phyloP scores from a whole-genome alignment of 2,329 filamentous ascomycete species.

The Davidsoniella neocaledoniae region DNA sequence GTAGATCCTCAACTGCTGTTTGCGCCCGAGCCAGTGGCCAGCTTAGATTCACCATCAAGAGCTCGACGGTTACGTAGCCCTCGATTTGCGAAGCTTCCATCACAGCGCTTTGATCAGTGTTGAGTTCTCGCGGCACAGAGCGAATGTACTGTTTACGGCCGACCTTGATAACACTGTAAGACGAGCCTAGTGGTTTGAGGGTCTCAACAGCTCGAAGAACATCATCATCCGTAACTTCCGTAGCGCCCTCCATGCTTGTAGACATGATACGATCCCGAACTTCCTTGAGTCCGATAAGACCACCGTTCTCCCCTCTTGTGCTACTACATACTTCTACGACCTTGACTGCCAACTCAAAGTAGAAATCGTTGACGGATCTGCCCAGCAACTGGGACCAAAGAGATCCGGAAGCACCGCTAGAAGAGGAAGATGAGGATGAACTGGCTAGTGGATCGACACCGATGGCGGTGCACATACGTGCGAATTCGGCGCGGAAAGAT shows the following conservation, averaged over 20 bases:
- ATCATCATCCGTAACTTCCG: conserved; percentile 81
- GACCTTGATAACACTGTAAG: conserved; percentile 70
- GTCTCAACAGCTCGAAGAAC: conserved; percentile 78
- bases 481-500: conserved; percentile 88
- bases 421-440: conserved; percentile 20
- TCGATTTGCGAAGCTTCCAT: conserved; percentile 81
- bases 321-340: conserved; percentile 84
- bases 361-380: conserved; percentile 89
- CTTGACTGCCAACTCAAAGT: conserved; percentile 91
- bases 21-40: conserved; percentile 77
- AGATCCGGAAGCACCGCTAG: conserved; percentile 38
- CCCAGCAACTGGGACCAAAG: conserved; percentile 91
- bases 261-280: conserved; percentile 59
- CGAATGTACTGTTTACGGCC: conserved; percentile 77
- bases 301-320: conserved; percentile 80
- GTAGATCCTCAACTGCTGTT: conserved; percentile 78
- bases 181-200: conserved; percentile 70
- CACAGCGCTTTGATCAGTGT: conserved; percentile 82
- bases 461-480: conserved; percentile 94
- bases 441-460: conserved; percentile 79
- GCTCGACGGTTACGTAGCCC: conserved; percentile 76
- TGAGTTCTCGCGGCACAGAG: conserved; percentile 86
- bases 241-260: conserved; percentile 56
- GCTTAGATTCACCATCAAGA: conserved; percentile 69
- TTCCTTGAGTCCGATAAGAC: conserved; percentile 71